A percentile compares a stretch with the other conserved stretches of the same genome.
Conservation (phyloP, 2,329 filamentous ascomycete species). For the Sporothrix luriei region DNA sequence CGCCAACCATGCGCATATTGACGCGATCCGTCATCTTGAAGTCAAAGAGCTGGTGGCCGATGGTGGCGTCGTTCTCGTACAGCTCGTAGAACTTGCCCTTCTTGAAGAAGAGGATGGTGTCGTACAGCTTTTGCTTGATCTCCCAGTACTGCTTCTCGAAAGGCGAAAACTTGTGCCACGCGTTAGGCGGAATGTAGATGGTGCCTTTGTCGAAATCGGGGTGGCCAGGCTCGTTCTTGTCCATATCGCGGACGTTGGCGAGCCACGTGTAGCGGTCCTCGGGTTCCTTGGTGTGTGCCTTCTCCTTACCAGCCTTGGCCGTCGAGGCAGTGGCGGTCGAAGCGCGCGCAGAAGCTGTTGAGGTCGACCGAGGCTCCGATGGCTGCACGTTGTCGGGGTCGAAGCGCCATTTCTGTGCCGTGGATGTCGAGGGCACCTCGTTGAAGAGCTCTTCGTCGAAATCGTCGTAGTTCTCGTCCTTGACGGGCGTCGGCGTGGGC, state of each 20-base stretch:
- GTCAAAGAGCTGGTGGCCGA: constrained; percentile 95
- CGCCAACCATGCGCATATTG: constrained; percentile 99
- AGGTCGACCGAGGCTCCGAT: constrained; percentile 36
- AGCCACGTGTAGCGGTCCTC: constrained; percentile 90
- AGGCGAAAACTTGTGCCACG: constrained; percentile 81
- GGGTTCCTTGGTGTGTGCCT: constrained; percentile 79
- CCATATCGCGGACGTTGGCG: constrained; percentile 80
- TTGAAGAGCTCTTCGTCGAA: constrained; percentile 60
- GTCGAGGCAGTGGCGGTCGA: constrained; percentile 39
- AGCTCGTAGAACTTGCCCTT: constrained; percentile 99
- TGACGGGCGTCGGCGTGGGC: constrained; percentile 49
- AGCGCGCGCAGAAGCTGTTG: constrained; percentile 32
- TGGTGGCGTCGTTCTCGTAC: constrained; percentile 95
- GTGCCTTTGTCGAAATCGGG: constrained; percentile 90
- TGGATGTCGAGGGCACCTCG: constrained; percentile 64
- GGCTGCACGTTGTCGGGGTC: constrained; percentile 53
- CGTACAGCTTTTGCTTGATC: constrained; percentile 97
- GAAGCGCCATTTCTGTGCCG: constrained; percentile 79
- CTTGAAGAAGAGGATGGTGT: constrained; percentile 98
- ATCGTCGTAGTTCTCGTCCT: constrained; percentile 46
- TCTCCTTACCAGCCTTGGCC: constrained; percentile 54
- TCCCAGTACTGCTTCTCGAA: constrained; percentile 99
- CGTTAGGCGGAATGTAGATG: constrained; percentile 81
- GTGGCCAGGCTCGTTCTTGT: constrained; percentile 74
- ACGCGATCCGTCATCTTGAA: constrained; percentile 96